Conservation (phyloP, 78 protist genomes). For the Cavenderia fasciculata region DNA sequence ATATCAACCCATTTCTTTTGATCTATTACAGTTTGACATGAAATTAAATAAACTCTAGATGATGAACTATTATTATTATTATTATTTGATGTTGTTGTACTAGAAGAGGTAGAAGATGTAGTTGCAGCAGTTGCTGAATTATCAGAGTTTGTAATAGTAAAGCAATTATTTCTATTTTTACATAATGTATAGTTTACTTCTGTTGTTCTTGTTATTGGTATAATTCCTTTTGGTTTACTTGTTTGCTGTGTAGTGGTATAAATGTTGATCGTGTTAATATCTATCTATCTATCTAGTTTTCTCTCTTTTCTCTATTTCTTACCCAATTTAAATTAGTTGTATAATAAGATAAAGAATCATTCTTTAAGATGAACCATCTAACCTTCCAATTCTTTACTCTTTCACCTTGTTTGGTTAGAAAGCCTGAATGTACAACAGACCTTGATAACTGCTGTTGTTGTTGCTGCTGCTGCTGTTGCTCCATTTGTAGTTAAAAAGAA, state of each 20-base stretch:
- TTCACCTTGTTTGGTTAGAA: slow-evolving; percentile 60
- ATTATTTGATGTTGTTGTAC: background rate
- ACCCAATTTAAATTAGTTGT: slow-evolving; percentile 56
- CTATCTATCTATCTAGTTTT: slow-evolving; percentile 22
- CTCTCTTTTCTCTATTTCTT: slow-evolving; percentile 13
- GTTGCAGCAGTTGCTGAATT: background rate
- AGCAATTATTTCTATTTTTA: slow-evolving; percentile 54
- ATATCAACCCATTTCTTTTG: slow-evolving; percentile 64
- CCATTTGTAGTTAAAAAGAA: no score
- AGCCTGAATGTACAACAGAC: no score
- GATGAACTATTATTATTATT: background rate
- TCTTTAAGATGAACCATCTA: slow-evolving; percentile 62
- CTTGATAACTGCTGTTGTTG: no score
- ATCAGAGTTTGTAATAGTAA: slow-evolving; percentile 29
- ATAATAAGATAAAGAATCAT: slow-evolving; percentile 42
- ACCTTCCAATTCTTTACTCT: slow-evolving; percentile 58
- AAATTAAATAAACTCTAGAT: slow-evolving; percentile 23
- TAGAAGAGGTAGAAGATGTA: slow-evolving; percentile 3
- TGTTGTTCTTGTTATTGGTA: background rate
- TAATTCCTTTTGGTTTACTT: slow-evolving; percentile 28
- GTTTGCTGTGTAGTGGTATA: no score
- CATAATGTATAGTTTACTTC: slow-evolving; percentile 22
- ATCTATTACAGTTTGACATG: slow-evolving; percentile 58
- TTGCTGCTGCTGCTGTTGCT: no score
- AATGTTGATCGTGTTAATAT: slow-evolving; percentile 20